A percentile compares a stretch with the other conserved stretches of the same genome.
Evolutionary conservation across 2,329 filamentous ascomycete species (phyloP).

Genomic region (Knufia petricola): DNA sequence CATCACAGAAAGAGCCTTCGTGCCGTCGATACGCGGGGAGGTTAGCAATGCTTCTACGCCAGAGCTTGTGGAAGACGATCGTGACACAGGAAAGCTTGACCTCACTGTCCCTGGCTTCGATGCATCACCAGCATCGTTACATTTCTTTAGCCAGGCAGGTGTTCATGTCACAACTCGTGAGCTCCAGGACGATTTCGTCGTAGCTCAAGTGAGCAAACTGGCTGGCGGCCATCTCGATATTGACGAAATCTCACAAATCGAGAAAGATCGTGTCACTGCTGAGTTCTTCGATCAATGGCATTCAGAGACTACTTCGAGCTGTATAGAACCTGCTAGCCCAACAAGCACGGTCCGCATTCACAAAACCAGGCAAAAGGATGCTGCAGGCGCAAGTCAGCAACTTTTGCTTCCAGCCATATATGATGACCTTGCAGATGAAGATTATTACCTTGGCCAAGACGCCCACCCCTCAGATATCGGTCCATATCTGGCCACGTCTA

Average conservation of each 20-base stretch:
- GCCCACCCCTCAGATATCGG: background rate
- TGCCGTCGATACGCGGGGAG: background rate
- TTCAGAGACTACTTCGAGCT: background rate
- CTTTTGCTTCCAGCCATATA: background rate
- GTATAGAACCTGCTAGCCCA: background rate
- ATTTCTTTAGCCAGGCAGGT: slow-evolving; percentile 2
- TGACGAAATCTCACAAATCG: background rate
- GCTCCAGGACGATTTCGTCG: background rate
- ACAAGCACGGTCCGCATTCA: background rate
- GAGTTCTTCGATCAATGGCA: background rate
- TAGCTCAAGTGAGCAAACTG: background rate
- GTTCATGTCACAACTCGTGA: slow-evolving; percentile 1
- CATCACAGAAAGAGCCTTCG: background rate
- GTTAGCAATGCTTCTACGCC: background rate
- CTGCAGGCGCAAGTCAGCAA: background rate
- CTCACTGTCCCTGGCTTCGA: background rate
- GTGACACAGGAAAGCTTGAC: background rate
- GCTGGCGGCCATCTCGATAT: background rate
- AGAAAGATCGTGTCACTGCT: background rate
- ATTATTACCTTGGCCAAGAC: slow-evolving; percentile 1
- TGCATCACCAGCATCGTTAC: slow-evolving; percentile 1
- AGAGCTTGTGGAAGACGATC: background rate
- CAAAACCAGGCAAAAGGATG: background rate
- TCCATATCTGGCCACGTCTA: no score
- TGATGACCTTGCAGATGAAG: background rate